These are phyloP conservation scores for Penicillium sp. DNA, from an alignment of 2,329 filamentous ascomycete species.

Conservation along the genomic window DNA sequence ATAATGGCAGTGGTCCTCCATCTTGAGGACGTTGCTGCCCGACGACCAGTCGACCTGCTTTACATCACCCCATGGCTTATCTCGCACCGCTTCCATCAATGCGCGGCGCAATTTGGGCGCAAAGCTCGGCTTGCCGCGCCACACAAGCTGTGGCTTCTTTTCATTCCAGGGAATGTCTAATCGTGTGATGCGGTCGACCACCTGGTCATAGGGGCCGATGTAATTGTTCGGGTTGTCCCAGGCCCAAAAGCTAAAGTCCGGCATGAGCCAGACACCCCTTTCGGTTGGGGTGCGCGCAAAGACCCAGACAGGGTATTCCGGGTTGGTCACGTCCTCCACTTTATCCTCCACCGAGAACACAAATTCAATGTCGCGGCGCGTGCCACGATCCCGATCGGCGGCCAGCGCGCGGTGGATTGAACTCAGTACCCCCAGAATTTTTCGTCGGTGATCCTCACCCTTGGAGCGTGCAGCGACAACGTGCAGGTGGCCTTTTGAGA, in stretches of 20 bases:
- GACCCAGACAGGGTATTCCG: slow-evolving; percentile 41
- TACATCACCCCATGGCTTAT: slow-evolving; percentile 48
- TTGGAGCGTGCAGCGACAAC: slow-evolving; percentile 28
- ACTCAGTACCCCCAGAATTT: slow-evolving; percentile 42
- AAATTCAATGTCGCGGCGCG: slow-evolving; percentile 46
- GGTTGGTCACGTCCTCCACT: slow-evolving; percentile 40
- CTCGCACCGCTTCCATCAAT: slow-evolving; percentile 38
- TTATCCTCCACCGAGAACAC: slow-evolving; percentile 43
- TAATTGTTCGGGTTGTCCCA: slow-evolving; percentile 41
- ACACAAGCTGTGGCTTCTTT: slow-evolving; percentile 45
- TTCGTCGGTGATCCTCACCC: slow-evolving; percentile 37
- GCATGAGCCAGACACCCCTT: slow-evolving; percentile 48
- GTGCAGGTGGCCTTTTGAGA: slow-evolving; percentile 32
- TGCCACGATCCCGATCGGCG: slow-evolving; percentile 31
- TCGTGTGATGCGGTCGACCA: slow-evolving; percentile 31
- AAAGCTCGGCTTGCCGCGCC: slow-evolving; percentile 47
- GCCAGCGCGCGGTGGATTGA: slow-evolving; percentile 49
- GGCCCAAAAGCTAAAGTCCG: slow-evolving; percentile 51
- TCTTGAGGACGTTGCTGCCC: slow-evolving; percentile 43
- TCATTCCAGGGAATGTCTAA: slow-evolving; percentile 29
- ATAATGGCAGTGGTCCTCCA: slow-evolving; percentile 52
- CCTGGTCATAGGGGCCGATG: slow-evolving; percentile 37
- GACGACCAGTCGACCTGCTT: slow-evolving; percentile 40
- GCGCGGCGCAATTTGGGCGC: slow-evolving; percentile 40
- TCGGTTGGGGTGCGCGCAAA: slow-evolving; percentile 40